phyloP scores from a whole-genome alignment of 345 rosid genomes.

The Hibiscus mutabilis region DNA sequence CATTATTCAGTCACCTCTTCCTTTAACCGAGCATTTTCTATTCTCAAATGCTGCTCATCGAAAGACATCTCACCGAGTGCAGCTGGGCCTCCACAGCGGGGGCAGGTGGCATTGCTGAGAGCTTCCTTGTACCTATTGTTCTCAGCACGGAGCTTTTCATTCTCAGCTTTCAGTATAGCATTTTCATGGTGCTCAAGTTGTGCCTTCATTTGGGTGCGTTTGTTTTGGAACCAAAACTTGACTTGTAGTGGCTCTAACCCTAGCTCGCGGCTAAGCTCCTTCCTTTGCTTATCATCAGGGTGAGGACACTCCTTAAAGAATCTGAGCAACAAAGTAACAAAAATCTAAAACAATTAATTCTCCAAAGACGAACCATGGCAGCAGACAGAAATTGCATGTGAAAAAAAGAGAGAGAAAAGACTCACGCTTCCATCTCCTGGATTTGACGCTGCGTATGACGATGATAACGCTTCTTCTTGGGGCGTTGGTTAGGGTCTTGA shows the following conservation, averaged over 20 bases:
- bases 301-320: constrained; percentile 94
- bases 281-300: constrained; percentile 95
- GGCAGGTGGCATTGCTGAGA: constrained; percentile 65
- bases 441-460: constrained; percentile 95
- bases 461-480: constrained; percentile 78
- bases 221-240: constrained; percentile 98
- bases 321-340: constrained; percentile 26
- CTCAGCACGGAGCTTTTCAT: constrained; percentile 80
- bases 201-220: constrained; percentile 98
- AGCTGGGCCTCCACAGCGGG: constrained; percentile 84
- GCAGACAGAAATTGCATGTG: background rate
- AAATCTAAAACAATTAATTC: background rate
- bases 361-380: background rate
- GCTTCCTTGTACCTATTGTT: constrained; percentile 82
- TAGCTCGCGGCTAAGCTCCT: constrained; percentile 74
- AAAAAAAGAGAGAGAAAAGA: background rate
- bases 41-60: constrained; percentile 89
- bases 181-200: constrained; percentile 89
- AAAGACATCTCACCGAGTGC: constrained; percentile 93
- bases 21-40: constrained; percentile 75
- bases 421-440: constrained; percentile 94
- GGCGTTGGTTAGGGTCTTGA: constrained; percentile 63
- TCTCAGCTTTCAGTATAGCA: constrained; percentile 66
- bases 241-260: constrained; percentile 81
- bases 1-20: constrained; percentile 56